phyloP scores from a whole-genome alignment of 2,329 filamentous ascomycete genomes.

The Dothistroma septosporum region DNA sequence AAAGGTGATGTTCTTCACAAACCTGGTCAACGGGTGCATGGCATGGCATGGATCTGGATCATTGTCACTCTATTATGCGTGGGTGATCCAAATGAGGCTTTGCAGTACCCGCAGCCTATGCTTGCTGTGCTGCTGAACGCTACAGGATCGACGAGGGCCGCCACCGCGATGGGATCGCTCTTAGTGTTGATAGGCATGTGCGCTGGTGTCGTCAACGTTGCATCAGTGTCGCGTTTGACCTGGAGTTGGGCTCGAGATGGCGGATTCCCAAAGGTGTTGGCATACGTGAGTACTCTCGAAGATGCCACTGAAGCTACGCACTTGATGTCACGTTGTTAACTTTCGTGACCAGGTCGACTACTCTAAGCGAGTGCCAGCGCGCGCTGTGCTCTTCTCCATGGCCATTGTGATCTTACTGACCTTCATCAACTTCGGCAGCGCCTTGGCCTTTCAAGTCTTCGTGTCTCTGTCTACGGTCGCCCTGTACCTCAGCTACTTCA shows the following conservation, averaged over 20 bases:
- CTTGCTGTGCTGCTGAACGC: constrained; percentile 23
- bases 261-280: constrained; percentile 23
- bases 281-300: constrained; percentile 18
- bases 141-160: constrained; percentile 17
- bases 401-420: constrained; percentile 22
- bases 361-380: constrained; percentile 20
- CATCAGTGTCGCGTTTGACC: constrained; percentile 24
- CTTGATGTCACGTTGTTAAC: neutral
- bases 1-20: constrained; percentile 25
- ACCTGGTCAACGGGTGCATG: constrained; percentile 22
- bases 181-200: constrained; percentile 14
- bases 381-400: constrained; percentile 24
- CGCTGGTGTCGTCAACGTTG: constrained; percentile 19
- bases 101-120: constrained; percentile 21
- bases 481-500: constrained; percentile 26
- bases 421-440: constrained; percentile 22
- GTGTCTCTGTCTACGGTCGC: constrained; percentile 24
- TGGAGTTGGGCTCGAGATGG: constrained; percentile 29
- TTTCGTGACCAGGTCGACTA: constrained; percentile 12
- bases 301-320: neutral
- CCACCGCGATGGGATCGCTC: constrained; percentile 19
- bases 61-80: constrained; percentile 23
- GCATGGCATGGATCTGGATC: constrained; percentile 24
- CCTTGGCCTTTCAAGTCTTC: constrained; percentile 23
- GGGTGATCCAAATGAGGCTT: constrained; percentile 20